Percentiles rank a stretch among this genome's conserved stretches.
Conservation (phyloP, 1,284 basidiomycete species). For the Porodaedalea pini region DNA sequence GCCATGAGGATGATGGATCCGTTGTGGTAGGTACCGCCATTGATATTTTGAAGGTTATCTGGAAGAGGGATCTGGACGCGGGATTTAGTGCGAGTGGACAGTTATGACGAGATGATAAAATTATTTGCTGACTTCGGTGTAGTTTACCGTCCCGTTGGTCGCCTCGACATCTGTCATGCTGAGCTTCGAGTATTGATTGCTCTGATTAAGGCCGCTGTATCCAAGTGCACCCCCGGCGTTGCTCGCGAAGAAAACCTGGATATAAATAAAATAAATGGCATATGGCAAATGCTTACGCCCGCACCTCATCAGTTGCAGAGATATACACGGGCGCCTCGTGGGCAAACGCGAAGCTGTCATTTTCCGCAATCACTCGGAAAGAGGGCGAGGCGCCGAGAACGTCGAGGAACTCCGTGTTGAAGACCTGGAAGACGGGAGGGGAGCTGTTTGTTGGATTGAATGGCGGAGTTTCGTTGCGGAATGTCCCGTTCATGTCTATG, state of each 20-base stretch:
- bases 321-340: constrained; percentile 37
- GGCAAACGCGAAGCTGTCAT: constrained; percentile 34
- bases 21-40: constrained; percentile 67
- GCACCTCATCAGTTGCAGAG: constrained; percentile 32
- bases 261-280: constrained; percentile 17
- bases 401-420: constrained; percentile 53
- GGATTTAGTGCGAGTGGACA: too few species aligned
- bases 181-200: constrained; percentile 37
- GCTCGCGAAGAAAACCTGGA: constrained; percentile 37
- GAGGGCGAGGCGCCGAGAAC: constrained; percentile 58
- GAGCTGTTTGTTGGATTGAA: constrained; percentile 41
- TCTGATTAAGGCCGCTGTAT: constrained; percentile 38
- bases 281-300: too few species aligned
- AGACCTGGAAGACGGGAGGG: constrained; percentile 67
- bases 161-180: constrained; percentile 33
- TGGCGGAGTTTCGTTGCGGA: constrained; percentile 28
- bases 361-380: constrained; percentile 54
- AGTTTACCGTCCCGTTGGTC: constrained; percentile 41
- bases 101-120: too few species aligned
- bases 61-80: constrained; percentile 33
- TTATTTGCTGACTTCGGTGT: constrained; percentile 52
- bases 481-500: constrained; percentile 30
- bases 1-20: constrained; percentile 61
- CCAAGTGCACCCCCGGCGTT: constrained; percentile 35
- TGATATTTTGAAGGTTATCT: constrained; percentile 59